A percentile compares a stretch with the other conserved stretches of the same genome.
These are phyloP conservation scores for Balamuthia mandrillaris DNA, from an alignment of 208 protist species.

Conservation along the genomic window DNA sequence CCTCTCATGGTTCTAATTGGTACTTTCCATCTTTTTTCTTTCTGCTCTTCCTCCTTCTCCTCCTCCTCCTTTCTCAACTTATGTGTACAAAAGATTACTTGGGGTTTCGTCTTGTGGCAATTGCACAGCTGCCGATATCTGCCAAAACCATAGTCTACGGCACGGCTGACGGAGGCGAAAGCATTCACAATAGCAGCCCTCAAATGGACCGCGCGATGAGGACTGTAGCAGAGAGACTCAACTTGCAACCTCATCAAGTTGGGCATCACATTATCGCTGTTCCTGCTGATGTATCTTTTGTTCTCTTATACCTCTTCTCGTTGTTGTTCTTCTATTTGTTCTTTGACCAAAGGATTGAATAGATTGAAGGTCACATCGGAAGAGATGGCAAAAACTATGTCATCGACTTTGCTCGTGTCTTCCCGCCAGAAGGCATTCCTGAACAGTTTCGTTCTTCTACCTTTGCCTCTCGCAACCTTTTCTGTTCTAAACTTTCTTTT, in stretches of 20 bases:
- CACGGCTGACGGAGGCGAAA: not conserved
- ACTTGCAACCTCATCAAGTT: not conserved
- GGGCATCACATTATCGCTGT: not conserved
- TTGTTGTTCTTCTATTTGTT: not conserved
- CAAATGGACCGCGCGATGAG: not conserved
- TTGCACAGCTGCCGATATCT: not conserved
- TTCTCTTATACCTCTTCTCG: not conserved
- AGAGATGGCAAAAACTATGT: conserved; percentile 1
- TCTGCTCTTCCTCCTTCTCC: not conserved
- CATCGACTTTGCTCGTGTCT: not conserved
- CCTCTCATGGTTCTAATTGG: conserved; percentile 17
- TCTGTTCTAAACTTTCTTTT: too few relatives aligned
- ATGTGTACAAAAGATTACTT: not conserved
- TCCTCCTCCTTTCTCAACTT: not conserved
- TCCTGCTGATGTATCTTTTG: too few relatives aligned
- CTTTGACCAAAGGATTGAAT: too few relatives aligned
- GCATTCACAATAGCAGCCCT: not conserved
- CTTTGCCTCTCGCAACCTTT: too few relatives aligned
- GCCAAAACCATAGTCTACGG: conserved; percentile 9
- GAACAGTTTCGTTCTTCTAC: too few relatives aligned
- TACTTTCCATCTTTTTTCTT: not conserved
- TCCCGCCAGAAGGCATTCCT: conserved; percentile 18
- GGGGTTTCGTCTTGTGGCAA: conserved; percentile 11
- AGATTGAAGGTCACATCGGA: conserved; percentile 37
- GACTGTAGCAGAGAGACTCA: not conserved